These are phyloP conservation scores for Kodamaea nitidulidarum DNA, from an alignment of 805 yeast genomes.

Conservation along the genomic window DNA sequence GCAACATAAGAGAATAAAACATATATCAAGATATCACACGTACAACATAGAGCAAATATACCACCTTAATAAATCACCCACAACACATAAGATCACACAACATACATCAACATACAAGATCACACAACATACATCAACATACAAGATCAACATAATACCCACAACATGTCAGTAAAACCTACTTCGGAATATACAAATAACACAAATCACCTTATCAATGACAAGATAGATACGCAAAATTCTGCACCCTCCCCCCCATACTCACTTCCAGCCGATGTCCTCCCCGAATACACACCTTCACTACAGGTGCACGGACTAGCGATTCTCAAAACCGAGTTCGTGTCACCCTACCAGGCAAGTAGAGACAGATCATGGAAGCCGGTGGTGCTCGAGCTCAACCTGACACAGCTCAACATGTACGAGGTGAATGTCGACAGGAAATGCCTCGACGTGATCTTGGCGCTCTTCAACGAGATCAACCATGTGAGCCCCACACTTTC, in stretches of 20 bases:
- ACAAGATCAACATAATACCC: no score
- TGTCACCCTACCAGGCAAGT: constrained; percentile 33
- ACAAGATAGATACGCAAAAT: no score
- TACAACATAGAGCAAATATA: no score
- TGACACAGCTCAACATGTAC: constrained; percentile 36
- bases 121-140: no score
- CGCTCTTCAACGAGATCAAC: constrained; percentile 29
- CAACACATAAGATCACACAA: no score
- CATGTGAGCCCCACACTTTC: constrained; percentile 9
- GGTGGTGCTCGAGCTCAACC: constrained; percentile 35
- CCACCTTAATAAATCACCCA: no score
- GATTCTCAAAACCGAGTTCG: constrained; percentile 33
- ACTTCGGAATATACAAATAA: no score
- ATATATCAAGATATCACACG: no score
- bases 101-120: no score
- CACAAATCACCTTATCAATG: no score
- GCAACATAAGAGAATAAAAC: no score
- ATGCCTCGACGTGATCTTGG: constrained; percentile 21
- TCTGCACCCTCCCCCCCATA: constrained; percentile 19
- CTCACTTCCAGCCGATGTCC: constrained; percentile 18
- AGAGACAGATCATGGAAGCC: constrained; percentile 30
- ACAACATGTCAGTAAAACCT: no score
- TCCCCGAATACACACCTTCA: constrained; percentile 32
- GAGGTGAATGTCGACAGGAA: constrained; percentile 21
- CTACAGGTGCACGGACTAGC: constrained; percentile 31